Evolutionary conservation across 768 basidiomycete genomes (phyloP), one percentile per base, ranked within the genome.

Genomic region (Auricularia sp.): DNA sequence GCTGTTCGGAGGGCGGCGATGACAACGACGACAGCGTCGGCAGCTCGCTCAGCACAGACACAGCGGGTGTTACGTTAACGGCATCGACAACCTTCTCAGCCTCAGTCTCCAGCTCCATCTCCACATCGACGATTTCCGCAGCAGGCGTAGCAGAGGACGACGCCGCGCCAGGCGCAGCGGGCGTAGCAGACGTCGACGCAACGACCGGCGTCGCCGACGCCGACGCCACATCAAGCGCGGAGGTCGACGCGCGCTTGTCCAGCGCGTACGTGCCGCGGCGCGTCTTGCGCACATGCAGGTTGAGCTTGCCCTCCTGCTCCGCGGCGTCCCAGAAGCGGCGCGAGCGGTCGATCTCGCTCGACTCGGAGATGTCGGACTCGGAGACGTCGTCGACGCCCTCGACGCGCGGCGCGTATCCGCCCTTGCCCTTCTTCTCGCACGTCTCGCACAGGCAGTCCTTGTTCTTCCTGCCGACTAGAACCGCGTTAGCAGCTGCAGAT

Each of bases 391-490:
- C 84, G 39, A 79, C 80, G 63, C 84, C 81, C 47, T 78, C 79
- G 64, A 81, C 82, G 42, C 83, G 83, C 21, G 76, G 77, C 4
- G 77, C 75, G 71, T 93, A 94, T 33, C 91, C 90, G 34, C 92
- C 92, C 64, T 82, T 77, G 21, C 85, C 85, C 62, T 80, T 83
- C 75, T 80, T 85, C 75, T 94, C 92, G 76, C 92, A 94, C 13
- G 88, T 92, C 75, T 92, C 90, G 70, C 92, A 94, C 35, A 94
- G 79, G 73, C 92, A 94, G 72, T 87, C 85, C 29, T 86, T 80
- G 69, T 88, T 88, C 66, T 81, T 84, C 67, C 82, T 78, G 62
- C 87, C 87, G 72, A 88, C 86, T 88, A 29, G 29, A 29, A 29
- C 29, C 29, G 29, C 29, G 29, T 29, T 29, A 29, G 29, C 29